A percentile compares a stretch with the other conserved stretches of the same genome.
Evolutionary conservation across 148 eudicot genomes (phyloP).

Genomic region (Suaeda aralocaspica): DNA sequence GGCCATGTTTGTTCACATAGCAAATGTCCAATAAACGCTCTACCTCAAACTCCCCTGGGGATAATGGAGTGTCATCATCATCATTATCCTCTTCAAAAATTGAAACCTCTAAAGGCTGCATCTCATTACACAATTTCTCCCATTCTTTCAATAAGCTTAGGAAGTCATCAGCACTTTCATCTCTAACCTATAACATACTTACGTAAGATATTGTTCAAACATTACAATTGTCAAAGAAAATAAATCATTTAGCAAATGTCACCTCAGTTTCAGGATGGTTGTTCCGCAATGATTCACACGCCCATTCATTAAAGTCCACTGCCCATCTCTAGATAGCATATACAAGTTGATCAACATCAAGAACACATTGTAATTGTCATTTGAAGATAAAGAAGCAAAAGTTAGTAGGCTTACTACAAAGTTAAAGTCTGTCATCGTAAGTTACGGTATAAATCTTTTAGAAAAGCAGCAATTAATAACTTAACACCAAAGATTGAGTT

Average conservation of each 20-base stretch:
- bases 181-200: constrained; percentile 1
- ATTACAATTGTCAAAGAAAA: neutral
- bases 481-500: too few relatives aligned
- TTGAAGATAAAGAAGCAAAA: neutral
- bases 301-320: constrained; percentile 11
- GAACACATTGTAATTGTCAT: neutral
- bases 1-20: constrained; percentile 15
- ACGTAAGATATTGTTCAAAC: neutral
- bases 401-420: too few relatives aligned
- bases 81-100: constrained; percentile 2
- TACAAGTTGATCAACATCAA: neutral
- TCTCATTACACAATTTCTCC: constrained; percentile 19
- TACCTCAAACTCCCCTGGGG: constrained; percentile 19
- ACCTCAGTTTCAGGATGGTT: constrained; percentile 28
- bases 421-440: too few relatives aligned
- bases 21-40: constrained; percentile 19
- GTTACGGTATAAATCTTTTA: too few relatives aligned
- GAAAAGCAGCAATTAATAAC: too few relatives aligned
- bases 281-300: constrained; percentile 16
- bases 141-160: constrained; percentile 16
- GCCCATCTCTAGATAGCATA: constrained; percentile 15
- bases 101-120: neutral
- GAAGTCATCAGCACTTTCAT: constrained; percentile 19
- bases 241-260: neutral
- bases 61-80: neutral